phyloP scores from a whole-genome alignment of 768 basidiomycete genomes.

The Pleurotus pulmonarius region DNA sequence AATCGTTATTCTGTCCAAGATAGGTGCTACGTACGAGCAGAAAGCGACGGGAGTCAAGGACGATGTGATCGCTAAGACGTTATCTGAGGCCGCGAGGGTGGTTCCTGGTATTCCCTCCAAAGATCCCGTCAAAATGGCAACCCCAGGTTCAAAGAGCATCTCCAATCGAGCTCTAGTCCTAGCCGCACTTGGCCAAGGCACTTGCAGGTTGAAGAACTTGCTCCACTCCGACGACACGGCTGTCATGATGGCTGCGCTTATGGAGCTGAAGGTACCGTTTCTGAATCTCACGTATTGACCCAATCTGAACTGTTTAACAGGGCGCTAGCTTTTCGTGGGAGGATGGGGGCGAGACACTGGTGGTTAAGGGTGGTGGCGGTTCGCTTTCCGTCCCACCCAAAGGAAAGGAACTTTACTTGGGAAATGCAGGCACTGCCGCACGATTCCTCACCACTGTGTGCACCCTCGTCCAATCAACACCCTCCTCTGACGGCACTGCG shows the following conservation, averaged over 20 bases:
- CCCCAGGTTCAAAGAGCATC: constrained; percentile 95
- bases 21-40: constrained; percentile 89
- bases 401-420: constrained; percentile 89
- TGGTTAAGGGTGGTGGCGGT: constrained; percentile 87
- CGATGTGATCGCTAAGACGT: constrained; percentile 72
- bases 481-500: constrained; percentile 32
- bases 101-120: constrained; percentile 61
- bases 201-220: constrained; percentile 84
- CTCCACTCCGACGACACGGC: constrained; percentile 98
- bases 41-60: constrained; percentile 87
- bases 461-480: constrained; percentile 64
- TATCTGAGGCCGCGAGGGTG: constrained; percentile 78
- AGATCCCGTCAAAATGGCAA: constrained; percentile 69
- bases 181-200: constrained; percentile 87
- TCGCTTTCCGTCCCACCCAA: constrained; percentile 70
- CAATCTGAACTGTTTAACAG: constrained; percentile 29
- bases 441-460: constrained; percentile 97
- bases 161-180: constrained; percentile 93
- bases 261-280: constrained; percentile 71
- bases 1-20: constrained; percentile 85
- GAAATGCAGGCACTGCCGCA: constrained; percentile 96
- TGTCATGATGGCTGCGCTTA: constrained; percentile 96
- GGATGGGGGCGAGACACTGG: constrained; percentile 92
- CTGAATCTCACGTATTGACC: too few relatives aligned
- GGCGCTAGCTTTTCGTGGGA: constrained; percentile 94